Base-by-base conservation (phyloP, 306 rosid species). In the Cicer yamashitae region DNA sequence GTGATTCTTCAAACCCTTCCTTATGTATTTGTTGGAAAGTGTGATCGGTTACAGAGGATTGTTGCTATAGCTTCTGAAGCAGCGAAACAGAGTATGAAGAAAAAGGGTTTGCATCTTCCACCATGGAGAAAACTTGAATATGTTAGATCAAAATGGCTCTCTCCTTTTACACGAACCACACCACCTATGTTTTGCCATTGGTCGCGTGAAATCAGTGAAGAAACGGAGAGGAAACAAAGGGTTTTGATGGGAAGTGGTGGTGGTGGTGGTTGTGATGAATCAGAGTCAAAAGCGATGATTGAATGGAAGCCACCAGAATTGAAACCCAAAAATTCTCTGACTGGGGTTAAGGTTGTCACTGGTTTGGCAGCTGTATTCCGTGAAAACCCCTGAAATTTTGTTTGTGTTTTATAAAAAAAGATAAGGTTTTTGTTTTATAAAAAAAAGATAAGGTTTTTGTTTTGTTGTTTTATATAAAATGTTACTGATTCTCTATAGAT, bases 121-220 rank as follows among this genome's bases (percentile, higher is more conserved):
- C 97, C 97, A 1, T 92, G 97, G 97, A 89, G 97, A 9, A 88
- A 88, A 79, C 73, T 79, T 0, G 97, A 90, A 18, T 92, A 90
- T 58, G 82, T 90, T 37, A 83, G 47, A 70, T 87, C 91, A 34
- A 92, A 92, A 81, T 92, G 97, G 97, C 80, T 92, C 58, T 86
- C 93, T 68, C 82, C 90, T 8, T 82, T 84, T 81, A 54, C 77
- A 4, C 77, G 93, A 51, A 48, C 67, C 14, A 44, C 54, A 18
- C 53, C 76, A 38, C 7, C 80, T 0, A 12, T 34, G 10, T 67
- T 67, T 30, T 47, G 74, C 43, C 18, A 9, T 41, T 63, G 64
- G 40, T 73, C 75, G 7, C 67, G 51, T 15, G 81, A 46, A 22
- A 50, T 59, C 12, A 34, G 56, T 8, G 81, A 74, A 37, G 17